These are phyloP conservation scores for Trichoderma hamatum DNA, from an alignment of 2,329 filamentous ascomycete species.

Conservation along the genomic window DNA sequence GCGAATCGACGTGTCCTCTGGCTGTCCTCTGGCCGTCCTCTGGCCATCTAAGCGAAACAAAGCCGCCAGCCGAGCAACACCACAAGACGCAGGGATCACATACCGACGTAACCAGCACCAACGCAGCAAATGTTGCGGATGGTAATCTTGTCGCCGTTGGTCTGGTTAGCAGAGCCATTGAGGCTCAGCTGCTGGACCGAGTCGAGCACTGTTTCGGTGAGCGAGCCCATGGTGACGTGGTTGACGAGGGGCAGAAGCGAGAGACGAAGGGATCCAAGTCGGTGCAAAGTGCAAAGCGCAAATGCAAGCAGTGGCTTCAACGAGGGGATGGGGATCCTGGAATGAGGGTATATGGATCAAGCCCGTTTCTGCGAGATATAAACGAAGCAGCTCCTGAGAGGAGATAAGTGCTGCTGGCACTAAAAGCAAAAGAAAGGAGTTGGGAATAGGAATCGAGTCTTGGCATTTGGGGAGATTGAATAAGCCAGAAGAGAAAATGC, in stretches of 20 bases:
- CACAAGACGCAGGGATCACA: constrained; percentile 37
- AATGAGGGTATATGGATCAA: constrained; percentile 20
- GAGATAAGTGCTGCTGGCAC: constrained; percentile 14
- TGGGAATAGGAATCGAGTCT: constrained; percentile 22
- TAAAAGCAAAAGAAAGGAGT: constrained; percentile 20
- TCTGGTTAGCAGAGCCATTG: constrained; percentile 38
- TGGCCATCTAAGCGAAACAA: too few relatives aligned
- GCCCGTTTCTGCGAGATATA: constrained; percentile 14
- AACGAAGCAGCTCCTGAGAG: constrained; percentile 3
- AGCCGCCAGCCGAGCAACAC: background rate
- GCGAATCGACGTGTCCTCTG: constrained; percentile 12
- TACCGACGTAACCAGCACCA: constrained; percentile 76
- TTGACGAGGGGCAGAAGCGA: constrained; percentile 20
- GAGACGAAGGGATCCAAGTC: constrained; percentile 3
- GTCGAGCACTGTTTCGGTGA: constrained; percentile 35
- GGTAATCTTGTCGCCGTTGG: constrained; percentile 40
- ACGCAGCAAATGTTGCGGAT: constrained; percentile 71
- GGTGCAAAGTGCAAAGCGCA: background rate
- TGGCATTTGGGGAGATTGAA: constrained; percentile 16
- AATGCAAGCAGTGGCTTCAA: constrained; percentile 2
- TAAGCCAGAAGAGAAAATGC: constrained; percentile 7
- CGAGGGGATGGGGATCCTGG: constrained; percentile 22
- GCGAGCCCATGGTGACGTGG: constrained; percentile 31
- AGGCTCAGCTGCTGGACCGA: constrained; percentile 39
- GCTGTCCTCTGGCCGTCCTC: background rate